Conservation (phyloP, 805 yeast genomes). For the Pichia paraexigua region DNA sequence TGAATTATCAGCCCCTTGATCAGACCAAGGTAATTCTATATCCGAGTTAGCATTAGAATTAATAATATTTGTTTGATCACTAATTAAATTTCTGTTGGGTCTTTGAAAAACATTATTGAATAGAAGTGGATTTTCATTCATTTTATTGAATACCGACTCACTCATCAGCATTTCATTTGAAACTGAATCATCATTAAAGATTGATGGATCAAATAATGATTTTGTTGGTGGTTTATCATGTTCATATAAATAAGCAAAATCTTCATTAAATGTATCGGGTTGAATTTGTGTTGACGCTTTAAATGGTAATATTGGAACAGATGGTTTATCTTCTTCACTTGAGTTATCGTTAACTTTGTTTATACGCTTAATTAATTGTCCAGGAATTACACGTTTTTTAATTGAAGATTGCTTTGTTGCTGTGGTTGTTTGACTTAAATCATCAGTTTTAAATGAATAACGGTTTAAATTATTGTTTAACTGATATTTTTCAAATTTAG, state of each 20-base stretch:
- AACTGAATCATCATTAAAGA: conserved; percentile 32
- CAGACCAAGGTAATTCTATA: conserved; percentile 2
- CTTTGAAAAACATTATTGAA: conserved; percentile 40
- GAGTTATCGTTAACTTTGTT: conserved; percentile 28
- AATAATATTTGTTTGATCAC: background rate
- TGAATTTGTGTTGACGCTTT: conserved; percentile 17
- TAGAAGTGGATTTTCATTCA: conserved; percentile 34
- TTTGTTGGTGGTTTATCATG: conserved; percentile 39
- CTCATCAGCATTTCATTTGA: conserved; percentile 27
- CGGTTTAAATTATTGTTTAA: conserved; percentile 5
- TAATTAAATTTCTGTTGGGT: conserved; percentile 16
- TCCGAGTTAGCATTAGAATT: background rate
- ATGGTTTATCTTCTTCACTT: conserved; percentile 15
- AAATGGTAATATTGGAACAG: conserved; percentile 19
- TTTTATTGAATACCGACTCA: conserved; percentile 27
- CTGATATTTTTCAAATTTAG: conserved; percentile 17
- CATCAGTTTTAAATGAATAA: background rate
- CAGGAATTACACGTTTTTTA: conserved; percentile 41
- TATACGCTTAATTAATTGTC: conserved; percentile 37
- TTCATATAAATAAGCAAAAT: conserved; percentile 19
- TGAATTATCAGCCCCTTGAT: background rate
- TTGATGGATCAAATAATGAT: conserved; percentile 41
- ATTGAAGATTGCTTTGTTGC: conserved; percentile 18
- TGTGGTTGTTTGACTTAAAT: background rate
- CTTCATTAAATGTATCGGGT: conserved; percentile 13